Evolutionary conservation across 2,329 filamentous ascomycete species (phyloP), one percentile per base, ranked within the genome.

Genomic region (Penicillium glabrum): DNA sequence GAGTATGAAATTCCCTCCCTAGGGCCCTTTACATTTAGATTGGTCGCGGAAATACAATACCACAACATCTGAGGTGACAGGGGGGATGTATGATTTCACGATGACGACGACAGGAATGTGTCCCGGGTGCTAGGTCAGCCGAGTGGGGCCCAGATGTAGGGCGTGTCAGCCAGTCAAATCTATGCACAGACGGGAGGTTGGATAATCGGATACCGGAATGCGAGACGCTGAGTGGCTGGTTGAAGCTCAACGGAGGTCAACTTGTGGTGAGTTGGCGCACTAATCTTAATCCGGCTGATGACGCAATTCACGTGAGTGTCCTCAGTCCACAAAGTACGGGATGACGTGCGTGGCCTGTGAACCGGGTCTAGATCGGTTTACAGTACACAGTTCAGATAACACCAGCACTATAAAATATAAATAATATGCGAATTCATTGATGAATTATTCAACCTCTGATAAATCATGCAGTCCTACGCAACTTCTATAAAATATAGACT

Each of bases 91-190:
- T 72, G 71, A 74, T 69, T 70, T 74, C 72, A 74, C 69, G 65
- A 71, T 74, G 72, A 74, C 71, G 72, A 73, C 68, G 70, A 67
- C 66, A 69, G 64, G 67, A 69, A 68, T 68, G 47, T 41, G 47
- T 61, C 55, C 45, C 51, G 41, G 41, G 29, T 46, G 41, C 21
- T 53, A 60, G 52, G 61, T 63, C 63, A 58, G 59, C 63, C 58
- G 58, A 64, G 59, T 64, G 62, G 63, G 61, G 49, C 24, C 26
- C 49, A 29, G 14, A 44, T 39, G 9, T 44, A 29, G 21, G 29
- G 39, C 23, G 29, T 29, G 26, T 33, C 37, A 37, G 29, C 50
- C 50, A 53, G 31, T 53, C 39, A 53, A 1, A 37, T 26, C 23
- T 26, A 19, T 26, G 33, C 21, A 50, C 16, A 13, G 24, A 27